These are phyloP conservation scores for Talaromyces rugulosus DNA, from an alignment of 2,329 filamentous ascomycete genomes.

Conservation along the genomic window DNA sequence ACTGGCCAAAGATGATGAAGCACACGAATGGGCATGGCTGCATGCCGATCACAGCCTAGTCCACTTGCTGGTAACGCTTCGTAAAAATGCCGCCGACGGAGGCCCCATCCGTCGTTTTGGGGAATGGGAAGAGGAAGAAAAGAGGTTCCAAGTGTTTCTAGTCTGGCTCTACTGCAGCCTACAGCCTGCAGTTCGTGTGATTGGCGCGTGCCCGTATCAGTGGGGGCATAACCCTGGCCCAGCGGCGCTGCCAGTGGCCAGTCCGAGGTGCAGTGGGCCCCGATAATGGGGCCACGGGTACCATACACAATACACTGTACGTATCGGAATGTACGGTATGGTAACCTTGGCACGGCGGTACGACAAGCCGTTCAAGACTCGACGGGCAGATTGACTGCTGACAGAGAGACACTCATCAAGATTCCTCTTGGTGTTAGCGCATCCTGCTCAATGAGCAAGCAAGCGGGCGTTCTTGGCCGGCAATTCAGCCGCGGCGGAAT, in stretches of 20 bases:
- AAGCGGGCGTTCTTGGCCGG: no score
- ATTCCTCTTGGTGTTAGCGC: neutral
- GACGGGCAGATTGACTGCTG: conserved; percentile 2
- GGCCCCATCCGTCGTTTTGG: neutral
- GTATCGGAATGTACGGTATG: neutral
- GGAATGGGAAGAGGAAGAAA: neutral
- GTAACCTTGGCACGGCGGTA: neutral
- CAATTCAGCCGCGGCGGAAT: no score
- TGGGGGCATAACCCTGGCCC: neutral
- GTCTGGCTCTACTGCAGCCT: neutral
- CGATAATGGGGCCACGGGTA: neutral
- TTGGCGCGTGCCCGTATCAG: neutral
- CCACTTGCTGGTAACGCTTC: neutral
- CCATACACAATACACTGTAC: neutral
- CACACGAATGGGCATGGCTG: neutral
- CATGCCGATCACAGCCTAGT: neutral
- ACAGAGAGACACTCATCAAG: neutral
- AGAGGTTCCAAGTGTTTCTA: neutral
- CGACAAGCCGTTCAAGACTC: neutral
- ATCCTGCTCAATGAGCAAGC: neutral
- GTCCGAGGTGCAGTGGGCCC: neutral
- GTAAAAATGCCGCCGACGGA: neutral
- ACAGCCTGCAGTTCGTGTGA: neutral
- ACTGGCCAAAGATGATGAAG: neutral
- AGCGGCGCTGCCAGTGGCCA: neutral